Conservation (phyloP, 2,329 filamentous ascomycete species). For the Dactylonectria estremocensis region DNA sequence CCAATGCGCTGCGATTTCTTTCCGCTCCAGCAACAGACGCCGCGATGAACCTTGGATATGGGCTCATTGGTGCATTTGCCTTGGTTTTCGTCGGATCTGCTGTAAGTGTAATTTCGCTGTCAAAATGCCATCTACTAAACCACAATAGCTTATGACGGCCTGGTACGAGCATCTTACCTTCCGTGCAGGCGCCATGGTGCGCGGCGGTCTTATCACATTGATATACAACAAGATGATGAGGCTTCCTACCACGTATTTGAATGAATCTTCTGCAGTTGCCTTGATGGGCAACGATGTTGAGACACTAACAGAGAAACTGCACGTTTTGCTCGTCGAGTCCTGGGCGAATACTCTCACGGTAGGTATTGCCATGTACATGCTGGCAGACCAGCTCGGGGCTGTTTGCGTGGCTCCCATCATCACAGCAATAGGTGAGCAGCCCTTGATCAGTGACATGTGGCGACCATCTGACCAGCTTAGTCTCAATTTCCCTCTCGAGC, state of each 20-base stretch:
- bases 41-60: conserved; percentile 49
- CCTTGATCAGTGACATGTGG: background rate
- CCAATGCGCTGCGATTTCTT: conserved; percentile 49
- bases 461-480: conserved; percentile 27
- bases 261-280: conserved; percentile 49
- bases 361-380: conserved; percentile 50
- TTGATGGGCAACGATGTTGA: conserved; percentile 54
- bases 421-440: conserved; percentile 49
- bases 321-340: conserved; percentile 49
- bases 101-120: conserved; percentile 34
- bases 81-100: conserved; percentile 52
- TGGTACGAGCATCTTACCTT: conserved; percentile 54
- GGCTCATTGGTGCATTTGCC: conserved; percentile 52
- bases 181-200: conserved; percentile 49
- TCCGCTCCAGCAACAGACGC: conserved; percentile 44
- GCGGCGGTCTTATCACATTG: conserved; percentile 50
- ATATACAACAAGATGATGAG: conserved; percentile 51
- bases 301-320: conserved; percentile 47
- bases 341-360: conserved; percentile 53
- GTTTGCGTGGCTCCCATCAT: conserved; percentile 53
- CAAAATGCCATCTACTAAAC: background rate
- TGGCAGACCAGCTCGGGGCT: conserved; percentile 51
- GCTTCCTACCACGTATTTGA: conserved; percentile 45
- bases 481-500: conserved; percentile 41
- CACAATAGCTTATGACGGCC: conserved; percentile 46